Evolutionary conservation across 768 basidiomycete species (phyloP).

Genomic region (Xerocomus potaroensis): DNA sequence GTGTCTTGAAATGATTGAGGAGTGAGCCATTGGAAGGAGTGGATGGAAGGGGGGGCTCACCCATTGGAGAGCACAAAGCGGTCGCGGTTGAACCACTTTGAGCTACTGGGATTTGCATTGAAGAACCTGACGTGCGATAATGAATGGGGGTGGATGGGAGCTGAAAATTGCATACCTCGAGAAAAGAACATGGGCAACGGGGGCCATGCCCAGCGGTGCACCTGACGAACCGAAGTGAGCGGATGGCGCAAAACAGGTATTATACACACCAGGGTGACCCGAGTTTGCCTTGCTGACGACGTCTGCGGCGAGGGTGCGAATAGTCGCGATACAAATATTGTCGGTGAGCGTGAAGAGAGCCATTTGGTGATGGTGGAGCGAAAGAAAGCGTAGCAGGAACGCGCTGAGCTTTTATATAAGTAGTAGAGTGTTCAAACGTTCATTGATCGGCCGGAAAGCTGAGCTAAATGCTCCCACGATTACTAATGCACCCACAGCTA

Average conservation of each 20-base stretch:
- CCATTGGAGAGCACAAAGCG: slow-evolving; percentile 96
- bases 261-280: slow-evolving; percentile 74
- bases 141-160: not conserved
- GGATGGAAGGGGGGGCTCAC: slow-evolving; percentile 41
- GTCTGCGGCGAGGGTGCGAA: slow-evolving; percentile 73
- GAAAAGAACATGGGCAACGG: slow-evolving; percentile 76
- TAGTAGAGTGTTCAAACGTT: too few species aligned
- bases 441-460: not conserved
- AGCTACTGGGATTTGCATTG: slow-evolving; percentile 82
- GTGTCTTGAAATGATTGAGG: slow-evolving; percentile 47
- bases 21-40: slow-evolving; percentile 7
- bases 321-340: slow-evolving; percentile 61
- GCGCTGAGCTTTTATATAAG: not conserved
- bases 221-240: slow-evolving; percentile 38
- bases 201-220: slow-evolving; percentile 94
- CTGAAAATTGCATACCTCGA: slow-evolving; percentile 52
- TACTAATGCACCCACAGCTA: slow-evolving; percentile 63
- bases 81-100: slow-evolving; percentile 95
- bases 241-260: not conserved
- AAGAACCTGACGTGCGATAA: slow-evolving; percentile 53
- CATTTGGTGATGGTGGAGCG: slow-evolving; percentile 28
- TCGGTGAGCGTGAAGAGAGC: slow-evolving; percentile 44
- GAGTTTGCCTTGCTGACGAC: slow-evolving; percentile 87
- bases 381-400: slow-evolving; percentile 6
- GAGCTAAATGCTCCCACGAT: not conserved